phyloP scores from a whole-genome alignment of 2,329 filamentous ascomycete genomes.

The Exophiala alcalophila region DNA sequence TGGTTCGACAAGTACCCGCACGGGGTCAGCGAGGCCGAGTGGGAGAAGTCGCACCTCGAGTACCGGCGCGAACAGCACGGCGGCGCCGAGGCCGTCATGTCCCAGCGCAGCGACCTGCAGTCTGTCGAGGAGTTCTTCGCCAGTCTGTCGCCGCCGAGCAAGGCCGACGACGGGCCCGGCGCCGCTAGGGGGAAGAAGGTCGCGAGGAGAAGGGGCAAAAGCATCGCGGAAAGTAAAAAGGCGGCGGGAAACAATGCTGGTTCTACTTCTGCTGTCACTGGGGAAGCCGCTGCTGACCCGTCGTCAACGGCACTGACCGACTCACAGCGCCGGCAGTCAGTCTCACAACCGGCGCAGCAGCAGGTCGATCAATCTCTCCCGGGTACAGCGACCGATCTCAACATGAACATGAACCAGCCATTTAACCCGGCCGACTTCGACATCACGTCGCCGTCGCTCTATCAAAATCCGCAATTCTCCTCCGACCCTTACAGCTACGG shows the following conservation, averaged over 20 bases:
- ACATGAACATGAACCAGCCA: constrained; percentile 25
- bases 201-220: constrained; percentile 38
- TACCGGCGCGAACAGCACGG: constrained; percentile 69
- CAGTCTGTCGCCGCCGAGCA: constrained; percentile 64
- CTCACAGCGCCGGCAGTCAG: constrained; percentile 2
- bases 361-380: constrained; percentile 9
- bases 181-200: constrained; percentile 44
- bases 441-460: constrained; percentile 26
- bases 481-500: constrained; percentile 30
- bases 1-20: constrained; percentile 97
- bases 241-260: constrained; percentile 26
- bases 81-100: constrained; percentile 76
- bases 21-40: constrained; percentile 80
- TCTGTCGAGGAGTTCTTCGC: constrained; percentile 94
- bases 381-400: constrained; percentile 4
- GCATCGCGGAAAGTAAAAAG: constrained; percentile 37
- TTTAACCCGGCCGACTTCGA: constrained; percentile 28
- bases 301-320: constrained; percentile 12
- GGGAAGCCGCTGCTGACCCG: background rate
- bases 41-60: constrained; percentile 68
- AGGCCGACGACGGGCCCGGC: constrained; percentile 37
- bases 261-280: background rate
- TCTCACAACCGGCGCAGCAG: constrained; percentile 3
- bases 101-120: constrained; percentile 84
- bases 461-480: constrained; percentile 22